Base-by-base conservation (phyloP, 345 rosid genomes). In the Carallia brachiata region DNA sequence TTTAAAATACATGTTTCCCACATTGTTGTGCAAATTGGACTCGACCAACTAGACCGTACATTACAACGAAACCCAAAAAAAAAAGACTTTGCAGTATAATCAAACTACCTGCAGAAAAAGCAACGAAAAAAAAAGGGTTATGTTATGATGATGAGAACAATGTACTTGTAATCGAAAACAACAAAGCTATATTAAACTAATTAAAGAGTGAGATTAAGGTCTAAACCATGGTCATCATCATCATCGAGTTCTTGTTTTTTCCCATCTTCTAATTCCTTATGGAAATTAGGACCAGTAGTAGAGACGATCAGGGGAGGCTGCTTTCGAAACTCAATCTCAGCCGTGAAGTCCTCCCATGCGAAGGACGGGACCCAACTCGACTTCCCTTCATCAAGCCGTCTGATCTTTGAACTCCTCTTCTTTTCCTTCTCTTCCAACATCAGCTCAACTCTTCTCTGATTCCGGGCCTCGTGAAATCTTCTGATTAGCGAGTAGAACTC, bases 341-440 rank as follows among this genome's bases (percentile, higher is more conserved):
- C 53, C 1, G 73, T 6, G 50, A 74, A 74, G 50, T 74, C 73
- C 58, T 74, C 73, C 69, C 16, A 28, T 6, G 69, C 71, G 37
- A 82, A 78, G 19, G 53, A 59, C 15, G 85, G 85, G 54, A 81
- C 71, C 85, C 85, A 81, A 37, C 76, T 55, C 4, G 78, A 7
- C 5, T 66, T 23, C 36, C 36, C 52, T 1, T 62, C 61, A 7
- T 58, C 55, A 4, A 34, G 3, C 23, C 36, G 61, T 34, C 58
- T 66, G 1, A n/a, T 27, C 71, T 69, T 77, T 10, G 57, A 23
- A 23, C 23, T 64, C 52, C 54, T 61, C 61, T 52, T 65, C 36
- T 18, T 40, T 37, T 27, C 34, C 27, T 9, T 44, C 44, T 78
- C 67, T 18, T 67, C 63, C 39, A 50, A 13, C 4, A 64, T 27